These are phyloP conservation scores for Teratosphaeria destructans DNA, from an alignment of 2,329 filamentous ascomycete species.

Conservation along the genomic window DNA sequence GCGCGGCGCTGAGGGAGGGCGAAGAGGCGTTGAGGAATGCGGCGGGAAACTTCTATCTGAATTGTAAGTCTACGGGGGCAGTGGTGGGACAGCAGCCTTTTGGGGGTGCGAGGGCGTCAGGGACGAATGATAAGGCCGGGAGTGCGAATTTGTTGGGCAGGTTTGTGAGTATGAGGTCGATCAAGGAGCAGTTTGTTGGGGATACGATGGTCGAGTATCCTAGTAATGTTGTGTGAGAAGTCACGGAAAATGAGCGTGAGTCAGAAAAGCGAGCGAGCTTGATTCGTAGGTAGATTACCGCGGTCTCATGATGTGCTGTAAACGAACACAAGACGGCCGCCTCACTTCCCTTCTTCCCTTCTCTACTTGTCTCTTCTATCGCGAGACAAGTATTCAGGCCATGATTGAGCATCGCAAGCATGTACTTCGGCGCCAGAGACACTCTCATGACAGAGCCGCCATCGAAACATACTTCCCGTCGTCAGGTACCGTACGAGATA, in stretches of 20 bases:
- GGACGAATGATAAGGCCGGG: constrained; percentile 50
- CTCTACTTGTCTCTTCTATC: too few species aligned
- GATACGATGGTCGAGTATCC: constrained; percentile 41
- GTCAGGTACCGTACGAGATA: background rate
- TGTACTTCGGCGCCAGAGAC: background rate
- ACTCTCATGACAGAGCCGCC: background rate
- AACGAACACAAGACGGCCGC: too few species aligned
- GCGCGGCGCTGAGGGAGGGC: constrained; percentile 54
- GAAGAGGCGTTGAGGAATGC: constrained; percentile 62
- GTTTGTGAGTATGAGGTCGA: constrained; percentile 46
- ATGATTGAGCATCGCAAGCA: background rate
- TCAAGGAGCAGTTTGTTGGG: constrained; percentile 47
- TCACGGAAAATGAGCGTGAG: background rate
- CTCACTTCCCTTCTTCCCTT: too few species aligned
- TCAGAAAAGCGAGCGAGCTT: too few species aligned
- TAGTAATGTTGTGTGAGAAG: constrained; percentile 31
- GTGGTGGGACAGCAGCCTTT: constrained; percentile 32
- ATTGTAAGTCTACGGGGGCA: constrained; percentile 59
- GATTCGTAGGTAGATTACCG: too few species aligned
- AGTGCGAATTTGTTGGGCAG: constrained; percentile 41
- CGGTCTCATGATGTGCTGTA: too few species aligned
- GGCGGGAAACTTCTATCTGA: constrained; percentile 78
- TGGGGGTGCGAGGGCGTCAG: constrained; percentile 45
- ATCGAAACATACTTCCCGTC: background rate
- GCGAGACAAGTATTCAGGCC: too few species aligned